phyloP scores from a whole-genome alignment of 257 asterid species.

The Petrea volubilis region DNA sequence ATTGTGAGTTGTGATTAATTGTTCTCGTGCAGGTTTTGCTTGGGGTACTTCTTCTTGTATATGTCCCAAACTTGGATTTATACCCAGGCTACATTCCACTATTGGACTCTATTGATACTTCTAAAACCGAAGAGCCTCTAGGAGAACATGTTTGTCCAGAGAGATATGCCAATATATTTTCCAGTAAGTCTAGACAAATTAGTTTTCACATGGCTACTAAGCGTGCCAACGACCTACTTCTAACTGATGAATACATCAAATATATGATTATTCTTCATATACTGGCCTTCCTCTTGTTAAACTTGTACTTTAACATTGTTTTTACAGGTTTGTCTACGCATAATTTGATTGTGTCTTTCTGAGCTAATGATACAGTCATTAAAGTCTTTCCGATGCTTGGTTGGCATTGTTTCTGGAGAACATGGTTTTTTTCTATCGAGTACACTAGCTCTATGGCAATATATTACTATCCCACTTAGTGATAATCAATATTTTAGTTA shows the following conservation, averaged over 20 bases:
- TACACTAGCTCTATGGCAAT: background rate
- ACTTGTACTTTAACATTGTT: constrained; percentile 2
- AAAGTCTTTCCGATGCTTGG: background rate
- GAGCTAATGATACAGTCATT: background rate
- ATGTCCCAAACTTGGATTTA: constrained; percentile 65
- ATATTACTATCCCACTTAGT: background rate
- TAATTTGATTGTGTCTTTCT: background rate
- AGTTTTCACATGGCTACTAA: background rate
- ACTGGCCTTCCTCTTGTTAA: constrained; percentile 1
- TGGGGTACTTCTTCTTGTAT: constrained; percentile 31
- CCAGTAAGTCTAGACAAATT: constrained; percentile 46
- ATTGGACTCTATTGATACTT: constrained; percentile 42
- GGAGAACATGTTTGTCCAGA: constrained; percentile 80
- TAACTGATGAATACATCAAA: background rate
- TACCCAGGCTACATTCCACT: constrained; percentile 74
- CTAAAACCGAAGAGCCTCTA: constrained; percentile 43
- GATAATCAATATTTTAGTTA: background rate
- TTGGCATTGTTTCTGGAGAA: background rate
- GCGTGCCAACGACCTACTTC: background rate
- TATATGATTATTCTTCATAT: background rate
- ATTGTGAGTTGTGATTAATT: background rate
- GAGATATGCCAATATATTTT: constrained; percentile 62
- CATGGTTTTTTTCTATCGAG: background rate
- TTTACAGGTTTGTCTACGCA: background rate
- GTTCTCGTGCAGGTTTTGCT: constrained; percentile 22